Conservation (phyloP, 1,139 yeast species). For the Dujonia santamariae region DNA sequence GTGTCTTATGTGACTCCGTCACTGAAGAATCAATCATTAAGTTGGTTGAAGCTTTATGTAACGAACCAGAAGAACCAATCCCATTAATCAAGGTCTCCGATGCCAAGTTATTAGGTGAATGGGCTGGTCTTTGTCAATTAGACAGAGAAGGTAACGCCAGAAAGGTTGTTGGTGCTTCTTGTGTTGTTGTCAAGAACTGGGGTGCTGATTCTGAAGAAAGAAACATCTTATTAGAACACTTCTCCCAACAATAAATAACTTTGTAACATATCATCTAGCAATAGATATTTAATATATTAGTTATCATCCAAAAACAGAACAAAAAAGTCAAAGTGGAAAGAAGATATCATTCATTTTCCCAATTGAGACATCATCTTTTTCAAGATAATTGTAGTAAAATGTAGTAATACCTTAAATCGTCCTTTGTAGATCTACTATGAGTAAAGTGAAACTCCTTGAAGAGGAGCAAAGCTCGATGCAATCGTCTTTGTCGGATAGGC, state of each 20-base stretch:
- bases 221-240: conserved; percentile 93
- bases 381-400: too few relatives aligned
- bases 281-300: too few relatives aligned
- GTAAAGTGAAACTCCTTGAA: too few relatives aligned
- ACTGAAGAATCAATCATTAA: conserved; percentile 96
- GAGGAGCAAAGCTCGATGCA: too few relatives aligned
- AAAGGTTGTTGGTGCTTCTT: conserved; percentile 99
- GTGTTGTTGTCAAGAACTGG: conserved; percentile 99
- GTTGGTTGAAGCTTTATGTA: conserved; percentile 98
- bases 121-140: conserved; percentile 99
- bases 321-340: too few relatives aligned
- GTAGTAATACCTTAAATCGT: too few relatives aligned
- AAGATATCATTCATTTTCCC: too few relatives aligned
- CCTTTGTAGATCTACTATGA: too few relatives aligned
- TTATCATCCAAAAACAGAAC: too few relatives aligned
- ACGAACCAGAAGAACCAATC: conserved; percentile 94
- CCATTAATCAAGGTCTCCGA: conserved; percentile 99
- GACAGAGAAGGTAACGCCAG: conserved; percentile 99
- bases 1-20: conserved; percentile 97
- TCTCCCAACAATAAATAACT: conserved; percentile 73
- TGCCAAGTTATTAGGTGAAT: conserved; percentile 99
- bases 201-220: conserved; percentile 99
- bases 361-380: too few relatives aligned
- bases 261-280: background rate
- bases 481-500: too few relatives aligned